phyloP scores from a whole-genome alignment of 1,284 basidiomycete genomes.

The Pyrrhoderma noxium region DNA sequence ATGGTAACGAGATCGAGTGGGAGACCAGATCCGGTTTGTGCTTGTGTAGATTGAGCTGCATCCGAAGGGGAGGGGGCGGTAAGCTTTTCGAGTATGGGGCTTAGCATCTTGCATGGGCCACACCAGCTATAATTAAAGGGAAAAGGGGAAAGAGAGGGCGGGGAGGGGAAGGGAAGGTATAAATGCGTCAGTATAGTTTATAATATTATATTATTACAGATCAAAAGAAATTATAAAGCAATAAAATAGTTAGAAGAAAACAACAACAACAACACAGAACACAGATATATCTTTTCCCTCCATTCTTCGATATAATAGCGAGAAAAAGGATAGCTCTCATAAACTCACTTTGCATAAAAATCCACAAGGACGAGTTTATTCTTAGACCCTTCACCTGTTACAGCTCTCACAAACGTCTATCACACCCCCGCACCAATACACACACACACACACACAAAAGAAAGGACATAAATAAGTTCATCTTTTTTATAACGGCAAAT shows the following conservation, averaged over 20 bases:
- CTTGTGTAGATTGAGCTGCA: constrained; percentile 28
- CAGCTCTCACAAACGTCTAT: constrained; percentile 45
- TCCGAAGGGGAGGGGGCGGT: too few relatives aligned
- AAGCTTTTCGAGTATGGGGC: constrained; percentile 54
- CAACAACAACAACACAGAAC: too few relatives aligned
- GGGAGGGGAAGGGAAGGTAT: background rate
- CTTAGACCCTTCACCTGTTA: constrained; percentile 28
- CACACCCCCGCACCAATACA: background rate
- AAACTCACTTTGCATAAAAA: constrained; percentile 68
- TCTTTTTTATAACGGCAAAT: too few relatives aligned
- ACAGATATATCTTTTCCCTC: too few relatives aligned
- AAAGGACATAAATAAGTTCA: too few relatives aligned
- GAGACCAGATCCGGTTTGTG: constrained; percentile 45
- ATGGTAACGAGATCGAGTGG: constrained; percentile 63
- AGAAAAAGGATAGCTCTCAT: too few relatives aligned
- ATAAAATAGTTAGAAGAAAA: too few relatives aligned
- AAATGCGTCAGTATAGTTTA: background rate
- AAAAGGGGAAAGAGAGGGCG: too few relatives aligned
- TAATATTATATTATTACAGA: too few relatives aligned
- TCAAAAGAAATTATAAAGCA: too few relatives aligned
- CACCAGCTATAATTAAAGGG: constrained; percentile 51
- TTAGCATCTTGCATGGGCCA: constrained; percentile 59
- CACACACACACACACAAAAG: too few relatives aligned
- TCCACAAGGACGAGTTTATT: constrained; percentile 61
- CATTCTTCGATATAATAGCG: too few relatives aligned